A percentile compares a stretch with the other conserved stretches of the same genome.
Conservation (phyloP, 2,329 filamentous ascomycete species). For the Pyrenochaeta sp. region DNA sequence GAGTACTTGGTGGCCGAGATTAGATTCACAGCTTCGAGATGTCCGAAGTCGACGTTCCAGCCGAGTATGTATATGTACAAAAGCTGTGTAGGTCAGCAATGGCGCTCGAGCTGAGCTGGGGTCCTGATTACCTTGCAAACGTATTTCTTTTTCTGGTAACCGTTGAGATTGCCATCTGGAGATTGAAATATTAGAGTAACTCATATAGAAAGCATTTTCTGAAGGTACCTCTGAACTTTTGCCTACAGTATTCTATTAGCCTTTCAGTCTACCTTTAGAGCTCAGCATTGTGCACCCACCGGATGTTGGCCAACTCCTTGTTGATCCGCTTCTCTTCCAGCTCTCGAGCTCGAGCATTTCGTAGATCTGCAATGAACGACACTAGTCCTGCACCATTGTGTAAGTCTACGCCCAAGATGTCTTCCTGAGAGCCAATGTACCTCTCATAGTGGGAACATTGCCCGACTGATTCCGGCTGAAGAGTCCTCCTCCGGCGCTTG, state of each 20-base stretch:
- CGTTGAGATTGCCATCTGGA: slow-evolving; percentile 83
- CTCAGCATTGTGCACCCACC: slow-evolving; percentile 58
- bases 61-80: slow-evolving; percentile 99
- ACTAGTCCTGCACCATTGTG: slow-evolving; percentile 71
- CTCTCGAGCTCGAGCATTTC: slow-evolving; percentile 93
- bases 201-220: slow-evolving; percentile 3
- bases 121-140: slow-evolving; percentile 80
- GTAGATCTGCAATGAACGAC: slow-evolving; percentile 96
- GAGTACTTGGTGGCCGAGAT: slow-evolving; percentile 98
- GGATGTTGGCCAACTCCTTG: slow-evolving; percentile 98
- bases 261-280: slow-evolving; percentile 11
- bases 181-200: slow-evolving; percentile 20
- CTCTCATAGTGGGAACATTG: slow-evolving; percentile 54
- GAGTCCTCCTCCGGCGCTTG: slow-evolving; percentile 48
- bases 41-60: slow-evolving; percentile 98
- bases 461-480: slow-evolving; percentile 54
- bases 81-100: slow-evolving; percentile 61
- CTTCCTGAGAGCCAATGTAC: slow-evolving; percentile 21
- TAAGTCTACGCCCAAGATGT: slow-evolving; percentile 18
- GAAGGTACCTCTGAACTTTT: slow-evolving; percentile 87
- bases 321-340: slow-evolving; percentile 99
- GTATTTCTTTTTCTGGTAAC: slow-evolving; percentile 99
- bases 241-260: slow-evolving; percentile 58
- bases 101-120: not conserved
- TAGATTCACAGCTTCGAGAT: slow-evolving; percentile 96